Conservation (phyloP, 176 grass and related monocot species). For the Bonia amplexicaulis region DNA sequence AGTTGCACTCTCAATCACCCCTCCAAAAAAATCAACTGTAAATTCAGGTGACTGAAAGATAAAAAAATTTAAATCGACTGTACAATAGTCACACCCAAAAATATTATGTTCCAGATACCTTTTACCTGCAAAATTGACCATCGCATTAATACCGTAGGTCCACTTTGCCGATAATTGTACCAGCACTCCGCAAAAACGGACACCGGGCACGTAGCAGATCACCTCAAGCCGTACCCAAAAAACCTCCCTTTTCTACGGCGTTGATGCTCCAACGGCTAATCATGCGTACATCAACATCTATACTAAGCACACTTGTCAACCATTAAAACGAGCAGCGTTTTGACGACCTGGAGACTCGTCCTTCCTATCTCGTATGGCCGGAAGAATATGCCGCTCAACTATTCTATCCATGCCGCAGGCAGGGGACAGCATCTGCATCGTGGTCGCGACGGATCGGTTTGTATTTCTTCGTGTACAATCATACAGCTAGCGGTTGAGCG, state of each 20-base stretch:
- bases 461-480: background rate
- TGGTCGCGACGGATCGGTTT: background rate
- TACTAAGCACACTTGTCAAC: background rate
- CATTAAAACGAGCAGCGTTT: background rate
- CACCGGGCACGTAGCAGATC: background rate
- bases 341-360: background rate
- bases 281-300: background rate
- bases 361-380: background rate
- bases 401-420: background rate
- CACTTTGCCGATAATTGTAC: too few species aligned
- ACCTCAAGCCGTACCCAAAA: background rate
- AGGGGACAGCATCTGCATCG: background rate
- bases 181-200: background rate
- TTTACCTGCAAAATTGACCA: too few species aligned
- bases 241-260: background rate
- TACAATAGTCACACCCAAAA: too few species aligned
- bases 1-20: too few species aligned
- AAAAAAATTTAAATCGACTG: too few species aligned
- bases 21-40: too few species aligned
- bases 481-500: background rate
- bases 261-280: background rate
- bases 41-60: too few species aligned
- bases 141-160: too few species aligned
- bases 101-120: too few species aligned
- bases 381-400: background rate